Conservation (phyloP, 208 protist genomes). For the Leishmania martiniquensis region DNA sequence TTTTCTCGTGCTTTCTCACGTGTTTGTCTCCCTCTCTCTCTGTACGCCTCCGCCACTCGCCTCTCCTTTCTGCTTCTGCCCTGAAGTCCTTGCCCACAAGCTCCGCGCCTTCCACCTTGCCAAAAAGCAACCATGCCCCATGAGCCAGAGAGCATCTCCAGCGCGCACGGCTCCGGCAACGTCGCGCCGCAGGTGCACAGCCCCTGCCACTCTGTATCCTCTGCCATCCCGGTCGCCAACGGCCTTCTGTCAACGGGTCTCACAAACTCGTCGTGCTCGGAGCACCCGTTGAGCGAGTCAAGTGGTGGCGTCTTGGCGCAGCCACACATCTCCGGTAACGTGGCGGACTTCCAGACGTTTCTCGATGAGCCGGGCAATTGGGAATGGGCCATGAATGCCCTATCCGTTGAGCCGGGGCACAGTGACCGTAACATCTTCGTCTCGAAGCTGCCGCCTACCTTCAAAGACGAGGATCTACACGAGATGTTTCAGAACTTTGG, state of each 20-base stretch:
- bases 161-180: background rate
- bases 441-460: conserved; percentile 35
- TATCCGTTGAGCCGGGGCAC: conserved; percentile 16
- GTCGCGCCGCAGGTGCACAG: background rate
- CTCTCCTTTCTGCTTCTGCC: background rate
- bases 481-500: conserved; percentile 42
- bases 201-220: conserved; percentile 4
- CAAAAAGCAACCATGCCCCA: background rate
- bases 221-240: background rate
- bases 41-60: no score
- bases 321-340: conserved; percentile 17
- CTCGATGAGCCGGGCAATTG: conserved; percentile 19
- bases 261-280: conserved; percentile 21
- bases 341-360: conserved; percentile 23
- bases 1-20: conserved; percentile 2
- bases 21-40: conserved; percentile 8
- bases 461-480: conserved; percentile 37
- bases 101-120: background rate
- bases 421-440: conserved; percentile 60
- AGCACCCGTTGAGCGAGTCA: conserved; percentile 15
- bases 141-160: conserved; percentile 1
- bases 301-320: background rate
- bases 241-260: background rate
- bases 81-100: background rate
- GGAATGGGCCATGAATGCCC: conserved; percentile 27